Evolutionary conservation across 2,329 filamentous ascomycete genomes (phyloP), one percentile per base, ranked within the genome.

Genomic region (Ascochyta koolunga): DNA sequence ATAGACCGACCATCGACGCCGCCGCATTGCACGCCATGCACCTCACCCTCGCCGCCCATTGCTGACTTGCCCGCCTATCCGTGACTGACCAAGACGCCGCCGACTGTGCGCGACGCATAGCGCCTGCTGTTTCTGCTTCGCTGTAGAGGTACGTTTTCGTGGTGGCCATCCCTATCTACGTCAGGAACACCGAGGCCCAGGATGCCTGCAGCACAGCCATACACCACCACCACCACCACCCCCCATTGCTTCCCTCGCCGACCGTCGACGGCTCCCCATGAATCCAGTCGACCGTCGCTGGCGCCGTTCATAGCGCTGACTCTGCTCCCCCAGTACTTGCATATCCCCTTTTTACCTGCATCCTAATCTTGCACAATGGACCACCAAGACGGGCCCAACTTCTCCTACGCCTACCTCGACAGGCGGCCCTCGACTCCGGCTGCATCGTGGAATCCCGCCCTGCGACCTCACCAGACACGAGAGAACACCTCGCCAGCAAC

Each of bases 401-500:
- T 75, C 61, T 72, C 73, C 42, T 74, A 73, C 65, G 76, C 76
- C 42, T 75, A 68, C 60, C 62, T 61, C 36, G 66, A 64, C 53
- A 56, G 59, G 16, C 51, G 51, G 21, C 56, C 64, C 44, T 50
- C 65, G 16, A 46, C 62, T 25, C 51, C 61, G 3, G 49, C 60
- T 13, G 47, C 77, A 48, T 78, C 79, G 18, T 85, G 83, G 83
- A 82, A 86, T 75, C 82, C 83, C 38, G 82, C 83, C 18, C 69
- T 82, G 56, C 74, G 80, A 65, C 77, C 79, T 27, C 44, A 47
- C 44, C 53, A 56, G 19, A 18, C 52, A 15, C 36, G 68, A 31
- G 51, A 62, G 24, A 40, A 49, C 24, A 52, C 24, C 42, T 15
- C 42, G 38, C 40, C 58, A 29, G 47, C 61, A 22, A 19, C 56